Percentiles rank a stretch among this genome's conserved stretches.
Conservation (phyloP, 2,329 filamentous ascomycete species). For the Chaetomium strumarium region DNA sequence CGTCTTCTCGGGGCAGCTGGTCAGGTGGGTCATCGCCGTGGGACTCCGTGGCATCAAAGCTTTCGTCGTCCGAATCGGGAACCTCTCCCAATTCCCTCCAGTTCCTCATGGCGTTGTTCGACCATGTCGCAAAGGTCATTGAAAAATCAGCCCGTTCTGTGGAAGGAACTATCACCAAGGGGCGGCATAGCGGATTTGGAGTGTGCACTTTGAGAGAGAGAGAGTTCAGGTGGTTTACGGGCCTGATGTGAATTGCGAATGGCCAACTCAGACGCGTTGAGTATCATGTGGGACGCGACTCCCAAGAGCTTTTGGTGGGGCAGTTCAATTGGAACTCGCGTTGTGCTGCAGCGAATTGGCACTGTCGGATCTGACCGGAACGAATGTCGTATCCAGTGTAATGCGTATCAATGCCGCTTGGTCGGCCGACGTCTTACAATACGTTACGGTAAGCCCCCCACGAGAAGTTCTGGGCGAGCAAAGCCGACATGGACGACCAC, state of each 20-base stretch:
- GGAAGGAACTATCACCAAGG: not conserved
- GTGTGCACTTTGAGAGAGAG: not conserved
- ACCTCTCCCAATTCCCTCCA: slow-evolving; percentile 48
- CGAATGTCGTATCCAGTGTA: not conserved
- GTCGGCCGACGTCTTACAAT: not conserved
- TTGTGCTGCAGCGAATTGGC: slow-evolving; percentile 1
- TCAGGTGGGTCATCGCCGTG: not conserved
- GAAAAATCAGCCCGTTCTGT: slow-evolving; percentile 1
- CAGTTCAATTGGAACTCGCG: slow-evolving; percentile 4
- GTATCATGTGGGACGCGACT: slow-evolving; percentile 16
- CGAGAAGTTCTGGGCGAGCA: not conserved
- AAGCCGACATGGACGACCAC: not conserved
- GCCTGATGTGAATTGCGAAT: not conserved
- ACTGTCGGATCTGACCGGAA: slow-evolving; percentile 2
- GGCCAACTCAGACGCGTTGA: slow-evolving; percentile 18
- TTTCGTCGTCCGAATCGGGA: slow-evolving; percentile 47
- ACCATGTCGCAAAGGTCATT: slow-evolving; percentile 18
- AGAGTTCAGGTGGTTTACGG: not conserved
- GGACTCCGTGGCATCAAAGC: slow-evolving; percentile 31
- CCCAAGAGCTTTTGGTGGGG: slow-evolving; percentile 11
- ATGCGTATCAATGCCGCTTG: not conserved
- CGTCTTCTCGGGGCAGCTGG: not conserved
- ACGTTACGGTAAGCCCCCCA: not conserved
- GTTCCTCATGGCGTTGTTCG: slow-evolving; percentile 34
- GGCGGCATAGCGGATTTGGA: not conserved